Base-by-base conservation (phyloP, 148 eudicot species). In the Bassia scoparia region DNA sequence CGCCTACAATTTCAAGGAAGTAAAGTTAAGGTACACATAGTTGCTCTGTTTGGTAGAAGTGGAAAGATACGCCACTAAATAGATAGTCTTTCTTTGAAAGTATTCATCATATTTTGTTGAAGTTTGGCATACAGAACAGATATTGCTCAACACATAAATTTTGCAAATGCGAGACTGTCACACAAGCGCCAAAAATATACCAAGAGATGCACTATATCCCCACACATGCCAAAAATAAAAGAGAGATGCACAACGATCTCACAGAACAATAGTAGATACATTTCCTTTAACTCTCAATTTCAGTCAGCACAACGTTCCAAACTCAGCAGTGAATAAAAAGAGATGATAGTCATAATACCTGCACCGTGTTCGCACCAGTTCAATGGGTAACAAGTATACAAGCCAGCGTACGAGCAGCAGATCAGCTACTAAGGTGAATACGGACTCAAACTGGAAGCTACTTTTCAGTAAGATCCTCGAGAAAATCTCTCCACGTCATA, bases 321-420 rank as follows among this genome's bases (percentile, higher is more conserved):
- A 56, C 30, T 44, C 24, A n/a, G n/a, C 9, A 73, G 43, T 17
- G 16, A 49, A 17, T 20, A 30, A 41, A 43, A 34, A 61, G 34
- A 26, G 27, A 75, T 21, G 59, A 49, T 35, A 17, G 15, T 72
- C 6, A 58, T 34, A 16, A 49, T 89, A 88, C 98, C 98, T 94
- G 98, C 98, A 94, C 91, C 98, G 89, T 17, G 98, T 94, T 73
- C 93, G 84, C 64, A 97, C 97, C 80, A 94, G 85, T 67, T 94
- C 98, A 59, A 94, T 82, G 58, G 98, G 64, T 94, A 94, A 78
- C 97, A 94, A 78, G 88, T 83, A 91, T 77, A 71, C 97, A 91
- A 30, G 98, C 98, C 80, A 94, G 70, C 27, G 83, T 77, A 15
- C 98, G 95, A 62, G 98, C 89, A 70, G 86, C 76, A 61, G 95